Evolutionary conservation across 805 yeast species (phyloP), one percentile per base, ranked within the genome.

Genomic region (Priceomyces haplophilus): DNA sequence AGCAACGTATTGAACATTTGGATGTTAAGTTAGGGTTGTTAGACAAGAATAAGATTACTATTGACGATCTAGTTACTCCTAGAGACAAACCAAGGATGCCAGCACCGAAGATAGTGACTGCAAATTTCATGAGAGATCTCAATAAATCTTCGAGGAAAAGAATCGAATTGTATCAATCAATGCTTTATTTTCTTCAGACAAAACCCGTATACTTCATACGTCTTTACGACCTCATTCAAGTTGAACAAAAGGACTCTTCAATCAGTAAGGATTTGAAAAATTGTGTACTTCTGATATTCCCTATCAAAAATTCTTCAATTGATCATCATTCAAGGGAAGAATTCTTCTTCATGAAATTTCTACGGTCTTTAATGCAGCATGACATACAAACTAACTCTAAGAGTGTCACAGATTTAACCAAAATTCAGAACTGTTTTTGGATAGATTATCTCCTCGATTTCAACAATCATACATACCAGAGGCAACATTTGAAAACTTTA

Each of bases 161-260:
- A 45, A 68, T 82, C 39, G 89, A 83, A 46, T 61, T 79, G 1
- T 86, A 85, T 61, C 96, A 84, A 52, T 84, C 86, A 17, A 56
- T 91, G 40, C 82, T 93, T 51, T 93, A 84, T 55, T 64, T 91
- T 19, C 61, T 93, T 34, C 98, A 93, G 59, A 85, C 95, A 0
- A 88, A 87, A 53, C 86, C 96, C 0, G 59, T 62, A 0, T 91
- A 91, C 54, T 73, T 90, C 56, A 71, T 81, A 1, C 64, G 79
- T 11, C 60, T 88, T 27, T 76, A 80, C 42, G 59, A 67, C 12
- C 52, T 61, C 7, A 59, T 65, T 21, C 51, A 38, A 46, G 59
- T 54, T 41, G 53, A 18, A 39, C 54, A 48, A 47, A 65, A 48
- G 54, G 62, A 51, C 43, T 40, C 58, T 29, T 39, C 49, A 24